Conservation (phyloP, 345 rosid species). For the Salix purpurea region DNA sequence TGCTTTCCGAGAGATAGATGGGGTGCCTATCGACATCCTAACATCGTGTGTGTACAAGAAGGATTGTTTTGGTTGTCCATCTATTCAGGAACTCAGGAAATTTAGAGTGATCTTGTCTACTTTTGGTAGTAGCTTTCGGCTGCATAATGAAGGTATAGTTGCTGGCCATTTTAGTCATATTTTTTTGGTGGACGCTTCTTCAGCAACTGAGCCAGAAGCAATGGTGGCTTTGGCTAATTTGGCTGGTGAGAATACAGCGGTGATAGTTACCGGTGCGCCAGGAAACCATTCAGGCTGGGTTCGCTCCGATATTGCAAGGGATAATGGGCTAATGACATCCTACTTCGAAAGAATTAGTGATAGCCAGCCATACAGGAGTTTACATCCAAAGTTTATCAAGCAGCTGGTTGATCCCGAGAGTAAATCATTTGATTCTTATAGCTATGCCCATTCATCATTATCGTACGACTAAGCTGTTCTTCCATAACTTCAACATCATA, state of each 20-base stretch:
- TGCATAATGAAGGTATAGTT: conserved; percentile 17
- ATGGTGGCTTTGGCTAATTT: conserved; percentile 35
- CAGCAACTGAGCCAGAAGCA: conserved; percentile 36
- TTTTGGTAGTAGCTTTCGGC: conserved; percentile 27
- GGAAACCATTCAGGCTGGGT: conserved; percentile 16
- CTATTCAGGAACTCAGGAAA: conserved; percentile 10
- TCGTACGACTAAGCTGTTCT: background rate
- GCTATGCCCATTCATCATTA: background rate
- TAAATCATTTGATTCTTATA: background rate
- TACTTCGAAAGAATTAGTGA: conserved; percentile 30
- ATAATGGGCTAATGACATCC: conserved; percentile 21
- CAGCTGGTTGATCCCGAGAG: background rate
- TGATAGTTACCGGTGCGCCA: conserved; percentile 29
- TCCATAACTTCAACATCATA: background rate
- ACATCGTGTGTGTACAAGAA: conserved; percentile 18
- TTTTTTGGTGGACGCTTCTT: conserved; percentile 30
- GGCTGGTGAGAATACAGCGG: conserved; percentile 20
- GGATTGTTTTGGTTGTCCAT: conserved; percentile 30
- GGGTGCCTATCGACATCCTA: conserved; percentile 27
- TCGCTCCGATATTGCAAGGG: conserved; percentile 29
- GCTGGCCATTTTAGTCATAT: conserved; percentile 37
- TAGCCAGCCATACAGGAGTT: conserved; percentile 3
- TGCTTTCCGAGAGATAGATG: conserved; percentile 36
- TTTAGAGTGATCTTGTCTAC: conserved; percentile 32
- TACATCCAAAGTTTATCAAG: conserved; percentile 5